Conservation (phyloP, 2,329 filamentous ascomycete species). For the Sporothrix sp. region DNA sequence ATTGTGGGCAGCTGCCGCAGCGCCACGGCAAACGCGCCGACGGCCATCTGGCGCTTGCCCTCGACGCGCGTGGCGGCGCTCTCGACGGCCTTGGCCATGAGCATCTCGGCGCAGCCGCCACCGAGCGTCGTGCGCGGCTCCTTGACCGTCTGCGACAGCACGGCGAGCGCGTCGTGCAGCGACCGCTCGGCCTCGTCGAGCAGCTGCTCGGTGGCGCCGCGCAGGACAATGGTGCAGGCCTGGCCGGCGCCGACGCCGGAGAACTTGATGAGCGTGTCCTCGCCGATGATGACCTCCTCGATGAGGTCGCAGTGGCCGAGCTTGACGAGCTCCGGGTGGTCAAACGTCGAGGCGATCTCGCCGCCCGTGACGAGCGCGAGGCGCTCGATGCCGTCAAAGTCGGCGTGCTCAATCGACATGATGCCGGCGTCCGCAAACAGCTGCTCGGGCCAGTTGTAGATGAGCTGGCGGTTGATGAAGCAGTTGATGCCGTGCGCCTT, state of each 20-base stretch:
- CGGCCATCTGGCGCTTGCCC: conserved; percentile 92
- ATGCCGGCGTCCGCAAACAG: conserved; percentile 96
- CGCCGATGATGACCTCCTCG: conserved; percentile 96
- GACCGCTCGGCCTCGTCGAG: conserved; percentile 95
- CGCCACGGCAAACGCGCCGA: conserved; percentile 79
- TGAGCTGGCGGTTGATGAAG: conserved; percentile 98
- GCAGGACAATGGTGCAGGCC: conserved; percentile 92
- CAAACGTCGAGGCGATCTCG: conserved; percentile 95
- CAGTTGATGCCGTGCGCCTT: conserved; percentile 99
- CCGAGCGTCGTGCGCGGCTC: conserved; percentile 91
- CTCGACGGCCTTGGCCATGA: conserved; percentile 97
- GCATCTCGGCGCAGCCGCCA: conserved; percentile 94
- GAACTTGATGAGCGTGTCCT: conserved; percentile 95
- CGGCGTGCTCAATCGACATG: conserved; percentile 96
- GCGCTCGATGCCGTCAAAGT: conserved; percentile 96
- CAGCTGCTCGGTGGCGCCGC: conserved; percentile 92
- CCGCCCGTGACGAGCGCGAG: conserved; percentile 91
- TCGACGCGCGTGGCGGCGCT: conserved; percentile 86
- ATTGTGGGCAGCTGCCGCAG: conserved; percentile 92
- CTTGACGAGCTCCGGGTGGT: conserved; percentile 95
- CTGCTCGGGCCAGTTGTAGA: conserved; percentile 99
- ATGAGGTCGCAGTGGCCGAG: conserved; percentile 91
- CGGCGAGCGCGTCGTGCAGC: conserved; percentile 89
- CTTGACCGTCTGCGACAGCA: conserved; percentile 91
- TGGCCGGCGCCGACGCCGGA: conserved; percentile 88